Evolutionary conservation across 1,284 basidiomycete species (phyloP), one percentile per base, ranked within the genome.

Genomic region (Ustilago xerochloae): DNA sequence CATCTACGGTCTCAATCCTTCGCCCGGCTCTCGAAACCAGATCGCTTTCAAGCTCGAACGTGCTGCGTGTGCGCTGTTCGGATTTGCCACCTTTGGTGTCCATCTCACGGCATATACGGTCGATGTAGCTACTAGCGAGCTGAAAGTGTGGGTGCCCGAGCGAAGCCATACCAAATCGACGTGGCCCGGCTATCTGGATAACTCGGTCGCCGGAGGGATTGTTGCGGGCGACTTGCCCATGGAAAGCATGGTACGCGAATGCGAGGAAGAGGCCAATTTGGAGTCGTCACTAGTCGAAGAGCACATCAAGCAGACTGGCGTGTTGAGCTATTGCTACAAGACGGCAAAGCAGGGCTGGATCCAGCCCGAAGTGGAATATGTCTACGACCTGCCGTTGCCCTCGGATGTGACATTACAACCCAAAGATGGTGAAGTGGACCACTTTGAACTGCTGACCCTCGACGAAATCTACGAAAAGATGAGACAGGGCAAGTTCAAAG

Each of bases 401-500:
- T 24, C 69, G 1, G 71, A 76, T 35, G 85, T 92, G 69, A 85
- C 88, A 39, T 92, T 93, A 0, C 87, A 87, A 48, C 94, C 94
- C 0, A 87, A 90, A 36, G 96, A 98, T 75, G 94, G 92, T 30
- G 96, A 98, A 84, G 95, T 97, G 5, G 93, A 97, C 81, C 91
- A 88, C 1, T 98, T 97, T 78, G 90, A 91, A 47, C 72, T 85
- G 16, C 68, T 86, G 63, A 55, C 53, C 8, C 41, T 82, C 5
- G 75, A 79, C 5, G 70, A 84, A 46, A 69, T 84, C 30, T 36
- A 79, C 43, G 49, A 63, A 4, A 60, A 53, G 52, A 77, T 84
- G 73, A 51, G 62, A 12, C 85, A 87, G 15, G 90, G 90, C 0
- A 81, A 89, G 26, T 97, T 96, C 87, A 97, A 97, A 84, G 87